phyloP scores from a whole-genome alignment of 192 early-diverging fungal genomes.

The Rhizophagus prolifer region DNA sequence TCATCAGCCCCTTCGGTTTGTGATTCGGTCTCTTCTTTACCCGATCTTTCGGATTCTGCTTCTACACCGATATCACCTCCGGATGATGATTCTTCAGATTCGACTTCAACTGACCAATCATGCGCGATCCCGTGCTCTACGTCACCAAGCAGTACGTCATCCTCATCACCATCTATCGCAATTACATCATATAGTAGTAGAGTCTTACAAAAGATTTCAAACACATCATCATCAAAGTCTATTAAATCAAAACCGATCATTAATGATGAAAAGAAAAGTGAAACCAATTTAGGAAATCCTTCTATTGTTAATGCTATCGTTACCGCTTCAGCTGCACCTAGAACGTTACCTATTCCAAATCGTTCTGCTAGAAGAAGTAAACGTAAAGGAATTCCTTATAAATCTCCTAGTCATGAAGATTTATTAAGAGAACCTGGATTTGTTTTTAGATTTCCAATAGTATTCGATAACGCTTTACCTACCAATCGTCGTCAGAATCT shows the following conservation, averaged over 20 bases:
- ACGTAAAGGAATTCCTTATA: conserved; percentile 23
- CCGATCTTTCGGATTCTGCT: not conserved
- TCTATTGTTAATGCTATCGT: not conserved
- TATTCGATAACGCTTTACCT: not conserved
- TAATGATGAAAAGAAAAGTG: not conserved
- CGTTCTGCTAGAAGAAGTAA: conserved; percentile 1
- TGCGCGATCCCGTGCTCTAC: too few relatives aligned
- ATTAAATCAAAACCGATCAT: not conserved
- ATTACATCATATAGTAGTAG: not conserved
- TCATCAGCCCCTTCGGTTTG: not conserved
- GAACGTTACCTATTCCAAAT: not conserved
- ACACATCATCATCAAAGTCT: not conserved
- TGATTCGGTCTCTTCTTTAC: not conserved
- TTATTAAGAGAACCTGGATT: conserved; percentile 8
- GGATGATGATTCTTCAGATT: not conserved
- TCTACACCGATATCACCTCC: not conserved
- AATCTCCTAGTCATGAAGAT: conserved; percentile 15
- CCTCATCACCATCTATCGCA: not conserved
- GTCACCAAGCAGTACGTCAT: not conserved
- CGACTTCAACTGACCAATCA: not conserved
- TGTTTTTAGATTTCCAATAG: conserved; percentile 21
- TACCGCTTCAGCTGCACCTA: not conserved
- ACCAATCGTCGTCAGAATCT: not conserved
- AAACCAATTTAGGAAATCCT: not conserved
- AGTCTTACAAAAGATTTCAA: not conserved